Evolutionary conservation across 192 early-diverging fungal genomes (phyloP).

Genomic region (Umbelopsis sp.): DNA sequence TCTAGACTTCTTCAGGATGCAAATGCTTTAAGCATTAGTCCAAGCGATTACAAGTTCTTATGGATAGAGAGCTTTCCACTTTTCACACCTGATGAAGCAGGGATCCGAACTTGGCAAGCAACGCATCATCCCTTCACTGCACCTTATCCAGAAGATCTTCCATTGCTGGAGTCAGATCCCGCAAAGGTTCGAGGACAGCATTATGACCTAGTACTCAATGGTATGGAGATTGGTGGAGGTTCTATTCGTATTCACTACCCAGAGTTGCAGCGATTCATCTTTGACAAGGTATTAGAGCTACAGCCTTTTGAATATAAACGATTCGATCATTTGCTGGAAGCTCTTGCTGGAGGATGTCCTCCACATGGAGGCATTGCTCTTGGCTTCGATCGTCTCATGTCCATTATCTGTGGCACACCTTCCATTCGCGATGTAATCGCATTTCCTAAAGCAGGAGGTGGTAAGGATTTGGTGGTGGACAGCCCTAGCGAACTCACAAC

Average conservation of each 20-base stretch:
- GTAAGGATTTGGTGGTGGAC: constrained; percentile 80
- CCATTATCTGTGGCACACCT: constrained; percentile 67
- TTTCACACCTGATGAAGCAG: constrained; percentile 73
- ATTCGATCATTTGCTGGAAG: constrained; percentile 83
- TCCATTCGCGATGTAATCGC: constrained; percentile 92
- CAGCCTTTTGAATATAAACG: constrained; percentile 53
- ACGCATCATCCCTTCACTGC: constrained; percentile 96
- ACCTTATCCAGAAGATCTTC: constrained; percentile 68
- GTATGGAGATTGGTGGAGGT: constrained; percentile 89
- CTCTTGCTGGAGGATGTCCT: constrained; percentile 82
- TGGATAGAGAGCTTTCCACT: constrained; percentile 93
- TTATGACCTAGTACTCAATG: constrained; percentile 91
- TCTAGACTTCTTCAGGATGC: constrained; percentile 56
- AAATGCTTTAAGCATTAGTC: constrained; percentile 51
- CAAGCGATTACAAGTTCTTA: constrained; percentile 64
- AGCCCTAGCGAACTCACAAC: constrained; percentile 68
- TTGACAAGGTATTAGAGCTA: constrained; percentile 69
- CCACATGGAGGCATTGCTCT: constrained; percentile 90
- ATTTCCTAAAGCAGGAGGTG: constrained; percentile 84
- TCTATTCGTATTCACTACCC: constrained; percentile 88
- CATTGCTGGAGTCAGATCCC: constrained; percentile 62
- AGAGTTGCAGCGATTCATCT: constrained; percentile 72
- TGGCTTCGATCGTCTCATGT: constrained; percentile 77
- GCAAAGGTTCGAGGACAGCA: constrained; percentile 74
- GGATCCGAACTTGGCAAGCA: constrained; percentile 47